These are phyloP conservation scores for Trichosporon sp. DNA, from an alignment of 1,284 basidiomycete species.

Conservation along the genomic window DNA sequence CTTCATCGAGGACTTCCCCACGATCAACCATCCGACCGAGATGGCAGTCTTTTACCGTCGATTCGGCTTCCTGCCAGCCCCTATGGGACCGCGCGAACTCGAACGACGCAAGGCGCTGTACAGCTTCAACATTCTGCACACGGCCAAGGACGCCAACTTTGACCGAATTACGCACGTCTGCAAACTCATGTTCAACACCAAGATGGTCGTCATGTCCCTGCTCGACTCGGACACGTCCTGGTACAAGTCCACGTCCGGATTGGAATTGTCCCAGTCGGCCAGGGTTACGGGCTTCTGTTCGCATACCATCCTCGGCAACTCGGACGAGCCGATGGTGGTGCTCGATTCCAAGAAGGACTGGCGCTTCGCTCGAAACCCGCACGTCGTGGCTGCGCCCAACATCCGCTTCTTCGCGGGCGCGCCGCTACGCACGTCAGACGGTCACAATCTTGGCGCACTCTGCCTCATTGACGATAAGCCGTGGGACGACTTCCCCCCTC, in stretches of 20 bases:
- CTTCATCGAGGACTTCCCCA: neutral
- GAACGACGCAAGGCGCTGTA: constrained; percentile 69
- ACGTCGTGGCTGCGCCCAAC: constrained; percentile 61
- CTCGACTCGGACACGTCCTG: constrained; percentile 79
- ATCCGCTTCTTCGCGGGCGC: constrained; percentile 89
- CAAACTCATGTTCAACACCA: constrained; percentile 87
- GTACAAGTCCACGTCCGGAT: constrained; percentile 75
- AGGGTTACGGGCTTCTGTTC: constrained; percentile 11
- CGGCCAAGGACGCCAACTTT: constrained; percentile 78
- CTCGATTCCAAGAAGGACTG: constrained; percentile 76
- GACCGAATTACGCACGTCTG: constrained; percentile 82
- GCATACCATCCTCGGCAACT: constrained; percentile 50
- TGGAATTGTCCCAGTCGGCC: constrained; percentile 43
- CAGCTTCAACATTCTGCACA: constrained; percentile 81
- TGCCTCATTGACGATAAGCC: constrained; percentile 82
- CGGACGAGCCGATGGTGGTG: constrained; percentile 81
- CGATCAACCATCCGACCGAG: constrained; percentile 15
- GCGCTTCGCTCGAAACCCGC: constrained; percentile 71
- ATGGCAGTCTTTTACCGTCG: constrained; percentile 54
- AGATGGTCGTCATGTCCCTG: constrained; percentile 70
- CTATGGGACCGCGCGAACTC: constrained; percentile 71
- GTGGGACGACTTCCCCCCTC: constrained; percentile 74
- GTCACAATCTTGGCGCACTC: constrained; percentile 81
- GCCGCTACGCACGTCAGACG: constrained; percentile 79
- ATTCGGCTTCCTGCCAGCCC: constrained; percentile 69